A percentile compares a stretch with the other conserved stretches of the same genome.
These are phyloP conservation scores for Phytopythium cucurbitacearum DNA, from an alignment of 352 stramenopile species.

Conservation along the genomic window DNA sequence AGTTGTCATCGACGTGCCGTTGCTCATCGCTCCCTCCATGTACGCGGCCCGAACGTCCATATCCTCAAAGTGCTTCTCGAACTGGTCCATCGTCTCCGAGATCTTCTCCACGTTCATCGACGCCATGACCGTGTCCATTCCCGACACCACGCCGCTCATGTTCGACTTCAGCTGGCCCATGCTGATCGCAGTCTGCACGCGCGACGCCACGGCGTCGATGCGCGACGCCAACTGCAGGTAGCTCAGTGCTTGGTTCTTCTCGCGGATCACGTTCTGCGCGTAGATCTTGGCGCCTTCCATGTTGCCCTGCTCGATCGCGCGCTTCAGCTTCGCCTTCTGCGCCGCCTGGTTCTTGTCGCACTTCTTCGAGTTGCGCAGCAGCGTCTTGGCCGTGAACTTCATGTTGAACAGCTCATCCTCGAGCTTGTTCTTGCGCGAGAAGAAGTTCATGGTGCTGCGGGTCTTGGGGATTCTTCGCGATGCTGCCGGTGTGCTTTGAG, in stretches of 20 bases:
- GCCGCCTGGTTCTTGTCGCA: conserved; percentile 97
- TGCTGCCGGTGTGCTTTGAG: no score
- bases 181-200: conserved; percentile 96
- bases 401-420: conserved; percentile 90
- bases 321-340: conserved; percentile 96
- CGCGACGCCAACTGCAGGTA: conserved; percentile 94
- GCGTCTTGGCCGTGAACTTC: conserved; percentile 87
- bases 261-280: conserved; percentile 87
- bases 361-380: conserved; percentile 93
- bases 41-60: conserved; percentile 97
- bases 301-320: conserved; percentile 95
- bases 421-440: conserved; percentile 80
- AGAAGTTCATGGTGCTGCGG: conserved; percentile 66
- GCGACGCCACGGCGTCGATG: conserved; percentile 95
- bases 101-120: conserved; percentile 98
- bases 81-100: conserved; percentile 96
- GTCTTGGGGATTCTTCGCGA: no score
- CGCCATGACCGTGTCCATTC: conserved; percentile 96
- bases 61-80: conserved; percentile 99
- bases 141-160: conserved; percentile 96
- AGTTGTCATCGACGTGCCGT: conserved; percentile 92
- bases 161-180: conserved; percentile 93
- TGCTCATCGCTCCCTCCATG: conserved; percentile 98
- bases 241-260: conserved; percentile 91
- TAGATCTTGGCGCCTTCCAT: conserved; percentile 98